A percentile compares a stretch with the other conserved stretches of the same genome.
Conservation (phyloP, 2,329 filamentous ascomycete genomes). For the Fusarium veterinarium region DNA sequence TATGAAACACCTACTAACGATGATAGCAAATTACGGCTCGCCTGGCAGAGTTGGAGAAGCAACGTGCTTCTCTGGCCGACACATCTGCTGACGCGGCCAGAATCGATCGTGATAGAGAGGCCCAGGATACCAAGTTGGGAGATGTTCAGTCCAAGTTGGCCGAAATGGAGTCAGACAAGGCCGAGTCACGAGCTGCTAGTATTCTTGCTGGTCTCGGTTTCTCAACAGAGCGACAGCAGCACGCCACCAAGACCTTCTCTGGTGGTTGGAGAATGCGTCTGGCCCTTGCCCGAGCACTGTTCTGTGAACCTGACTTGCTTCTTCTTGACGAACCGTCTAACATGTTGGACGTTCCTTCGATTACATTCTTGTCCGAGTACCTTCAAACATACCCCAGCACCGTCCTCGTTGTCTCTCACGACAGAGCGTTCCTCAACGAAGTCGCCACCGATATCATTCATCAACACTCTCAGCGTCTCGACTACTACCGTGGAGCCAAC, state of each 20-base stretch:
- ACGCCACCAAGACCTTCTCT: slow-evolving; percentile 96
- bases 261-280: slow-evolving; percentile 99
- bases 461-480: slow-evolving; percentile 94
- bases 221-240: slow-evolving; percentile 91
- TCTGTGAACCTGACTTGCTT: slow-evolving; percentile 96
- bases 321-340: slow-evolving; percentile 99
- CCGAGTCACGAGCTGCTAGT: slow-evolving; percentile 92
- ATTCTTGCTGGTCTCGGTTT: slow-evolving; percentile 98
- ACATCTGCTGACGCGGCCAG: slow-evolving; percentile 89
- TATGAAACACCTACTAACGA: slow-evolving; percentile 46
- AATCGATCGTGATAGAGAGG: slow-evolving; percentile 88
- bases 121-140: slow-evolving; percentile 87
- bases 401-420: slow-evolving; percentile 96
- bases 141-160: slow-evolving; percentile 92
- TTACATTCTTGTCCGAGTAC: slow-evolving; percentile 97
- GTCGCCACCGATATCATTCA: slow-evolving; percentile 99
- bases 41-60: slow-evolving; percentile 79
- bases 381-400: slow-evolving; percentile 95
- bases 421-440: slow-evolving; percentile 98
- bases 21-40: slow-evolving; percentile 78
- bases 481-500: slow-evolving; percentile 98
- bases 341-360: slow-evolving; percentile 99
- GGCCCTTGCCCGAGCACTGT: slow-evolving; percentile 91
- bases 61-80: slow-evolving; percentile 85
- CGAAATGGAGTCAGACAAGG: slow-evolving; percentile 99